phyloP scores from a whole-genome alignment of 106 monocot genomes.

The Dendrobium catenatum region DNA sequence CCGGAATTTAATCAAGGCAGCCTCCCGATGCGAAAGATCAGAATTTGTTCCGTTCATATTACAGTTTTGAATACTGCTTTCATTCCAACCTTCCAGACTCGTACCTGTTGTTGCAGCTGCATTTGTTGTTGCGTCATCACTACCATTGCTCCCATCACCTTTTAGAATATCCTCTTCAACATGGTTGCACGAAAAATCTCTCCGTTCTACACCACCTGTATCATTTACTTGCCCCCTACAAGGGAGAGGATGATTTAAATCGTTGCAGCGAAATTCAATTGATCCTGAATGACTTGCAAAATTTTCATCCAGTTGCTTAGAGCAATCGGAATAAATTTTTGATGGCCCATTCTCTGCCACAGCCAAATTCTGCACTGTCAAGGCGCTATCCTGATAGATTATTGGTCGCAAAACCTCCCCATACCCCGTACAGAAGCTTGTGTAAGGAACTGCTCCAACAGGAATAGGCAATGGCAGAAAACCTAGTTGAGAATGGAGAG shows the following conservation, averaged over 20 bases:
- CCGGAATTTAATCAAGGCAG: slow-evolving; percentile 80
- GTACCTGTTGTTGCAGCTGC: slow-evolving; percentile 12
- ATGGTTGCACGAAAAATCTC: slow-evolving; percentile 10
- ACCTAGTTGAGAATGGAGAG: slow-evolving; percentile 29
- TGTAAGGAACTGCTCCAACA: slow-evolving; percentile 42
- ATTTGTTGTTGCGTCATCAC: slow-evolving; percentile 19
- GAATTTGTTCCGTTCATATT: slow-evolving; percentile 15
- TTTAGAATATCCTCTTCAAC: slow-evolving; percentile 30
- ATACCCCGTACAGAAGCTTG: slow-evolving; percentile 37
- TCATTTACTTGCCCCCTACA: slow-evolving; percentile 12
- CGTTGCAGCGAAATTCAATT: slow-evolving; percentile 8
- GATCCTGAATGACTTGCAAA: background rate
- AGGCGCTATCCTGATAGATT: too few species aligned
- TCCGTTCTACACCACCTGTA: slow-evolving; percentile 11
- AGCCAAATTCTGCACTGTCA: too few species aligned
- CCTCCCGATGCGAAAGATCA: slow-evolving; percentile 55
- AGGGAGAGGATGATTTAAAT: slow-evolving; percentile 18
- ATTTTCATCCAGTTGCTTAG: slow-evolving; percentile 11
- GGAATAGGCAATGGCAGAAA: slow-evolving; percentile 47
- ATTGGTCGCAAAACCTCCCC: background rate
- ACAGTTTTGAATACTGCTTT: slow-evolving; percentile 31
- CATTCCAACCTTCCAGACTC: slow-evolving; percentile 40
- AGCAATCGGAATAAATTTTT: background rate
- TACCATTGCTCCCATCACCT: slow-evolving; percentile 27
- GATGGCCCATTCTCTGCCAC: too few species aligned